Percentiles rank a stretch among this genome's conserved stretches.
phyloP scores from a whole-genome alignment of 225 moss, liverwort and hornwort genomes.

The Pseudisothecium myosuroides region DNA sequence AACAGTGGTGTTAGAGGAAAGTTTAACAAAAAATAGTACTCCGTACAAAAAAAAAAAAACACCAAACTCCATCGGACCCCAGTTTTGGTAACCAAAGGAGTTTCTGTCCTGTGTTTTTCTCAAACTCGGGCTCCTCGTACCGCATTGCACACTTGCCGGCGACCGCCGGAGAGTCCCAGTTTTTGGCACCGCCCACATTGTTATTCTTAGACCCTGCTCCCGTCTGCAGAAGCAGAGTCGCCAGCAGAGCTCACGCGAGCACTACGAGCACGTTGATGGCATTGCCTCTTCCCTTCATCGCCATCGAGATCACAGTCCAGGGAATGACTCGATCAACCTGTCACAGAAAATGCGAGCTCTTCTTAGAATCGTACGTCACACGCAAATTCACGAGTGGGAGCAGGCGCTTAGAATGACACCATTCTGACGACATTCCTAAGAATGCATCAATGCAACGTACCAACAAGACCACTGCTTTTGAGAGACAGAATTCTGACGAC shows the following conservation, averaged over 20 bases:
- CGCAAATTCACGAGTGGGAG: neutral
- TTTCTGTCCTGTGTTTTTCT: no score
- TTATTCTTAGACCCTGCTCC: neutral
- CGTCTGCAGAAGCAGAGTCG: neutral
- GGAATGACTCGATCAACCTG: neutral
- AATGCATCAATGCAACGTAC: neutral
- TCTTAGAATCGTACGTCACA: neutral
- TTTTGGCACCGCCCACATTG: neutral
- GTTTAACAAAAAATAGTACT: no score
- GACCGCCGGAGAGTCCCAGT: neutral
- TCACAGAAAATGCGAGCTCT: neutral
- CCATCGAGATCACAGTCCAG: neutral
- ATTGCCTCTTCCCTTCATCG: constrained; percentile 21
- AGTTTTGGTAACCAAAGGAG: no score
- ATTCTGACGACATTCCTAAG: neutral
- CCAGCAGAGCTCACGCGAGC: neutral
- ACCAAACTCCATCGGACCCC: no score
- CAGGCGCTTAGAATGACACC: neutral
- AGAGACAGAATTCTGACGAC: neutral
- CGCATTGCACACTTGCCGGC: neutral
- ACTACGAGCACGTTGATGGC: neutral
- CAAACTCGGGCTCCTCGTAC: neutral
- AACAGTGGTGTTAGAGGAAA: no score
- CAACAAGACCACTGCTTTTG: neutral
- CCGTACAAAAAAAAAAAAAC: no score